Percentiles rank a stretch among this genome's conserved stretches.
phyloP scores from a whole-genome alignment of 2,329 filamentous ascomycete species.

The Ceratocystis eucalypticola region DNA sequence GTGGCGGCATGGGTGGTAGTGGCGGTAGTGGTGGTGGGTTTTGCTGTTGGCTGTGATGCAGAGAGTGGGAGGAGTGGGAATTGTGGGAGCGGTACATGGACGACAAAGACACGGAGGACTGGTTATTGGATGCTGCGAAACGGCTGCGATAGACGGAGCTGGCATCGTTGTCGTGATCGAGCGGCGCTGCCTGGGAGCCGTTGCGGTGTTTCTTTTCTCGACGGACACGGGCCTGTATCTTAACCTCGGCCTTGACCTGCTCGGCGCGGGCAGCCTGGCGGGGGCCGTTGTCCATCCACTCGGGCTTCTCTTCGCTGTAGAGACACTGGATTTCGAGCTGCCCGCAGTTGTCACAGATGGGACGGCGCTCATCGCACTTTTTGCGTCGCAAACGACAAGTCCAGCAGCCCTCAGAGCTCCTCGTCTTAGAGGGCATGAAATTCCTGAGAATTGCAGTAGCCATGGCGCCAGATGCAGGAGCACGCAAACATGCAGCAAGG shows the following conservation, averaged over 20 bases:
- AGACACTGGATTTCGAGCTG: slow-evolving; percentile 44
- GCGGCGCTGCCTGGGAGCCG: slow-evolving; percentile 10
- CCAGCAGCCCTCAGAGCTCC: slow-evolving; percentile 36
- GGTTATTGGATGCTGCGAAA: slow-evolving; percentile 17
- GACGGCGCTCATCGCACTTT: slow-evolving; percentile 44
- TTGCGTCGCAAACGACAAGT: slow-evolving; percentile 48
- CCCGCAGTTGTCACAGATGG: slow-evolving; percentile 38
- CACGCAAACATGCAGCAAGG: neutral
- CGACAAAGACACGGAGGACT: slow-evolving; percentile 18
- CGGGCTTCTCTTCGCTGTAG: slow-evolving; percentile 38
- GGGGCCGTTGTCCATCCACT: slow-evolving; percentile 43
- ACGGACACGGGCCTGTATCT: slow-evolving; percentile 37
- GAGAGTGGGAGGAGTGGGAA: neutral
- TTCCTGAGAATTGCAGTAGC: slow-evolving; percentile 15
- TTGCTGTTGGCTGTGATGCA: neutral
- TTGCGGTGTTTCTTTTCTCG: slow-evolving; percentile 35
- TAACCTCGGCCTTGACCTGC: slow-evolving; percentile 43
- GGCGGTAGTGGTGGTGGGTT: slow-evolving; percentile 18
- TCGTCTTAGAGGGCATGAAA: slow-evolving; percentile 18
- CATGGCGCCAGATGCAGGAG: neutral
- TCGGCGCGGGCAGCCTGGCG: slow-evolving; percentile 39
- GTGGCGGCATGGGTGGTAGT: neutral
- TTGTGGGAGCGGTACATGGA: slow-evolving; percentile 7
- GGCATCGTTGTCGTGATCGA: neutral
- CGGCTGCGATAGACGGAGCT: neutral